These are phyloP conservation scores for Millerozyma miso DNA, from an alignment of 805 yeast genomes.

Conservation along the genomic window DNA sequence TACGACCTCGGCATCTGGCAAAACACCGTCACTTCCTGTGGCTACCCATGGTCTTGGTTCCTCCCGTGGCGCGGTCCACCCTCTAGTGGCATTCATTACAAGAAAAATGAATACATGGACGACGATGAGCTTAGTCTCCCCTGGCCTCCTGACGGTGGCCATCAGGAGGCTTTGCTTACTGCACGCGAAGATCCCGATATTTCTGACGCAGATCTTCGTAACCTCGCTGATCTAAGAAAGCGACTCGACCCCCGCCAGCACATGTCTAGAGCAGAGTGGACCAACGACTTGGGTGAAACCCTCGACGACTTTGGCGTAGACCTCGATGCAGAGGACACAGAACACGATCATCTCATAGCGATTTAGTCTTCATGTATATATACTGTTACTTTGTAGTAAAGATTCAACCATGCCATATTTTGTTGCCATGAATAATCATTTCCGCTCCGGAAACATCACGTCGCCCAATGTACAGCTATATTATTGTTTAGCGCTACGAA, in stretches of 20 bases:
- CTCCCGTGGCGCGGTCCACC: conserved; percentile 66
- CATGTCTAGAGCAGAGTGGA: conserved; percentile 52
- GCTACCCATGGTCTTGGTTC: conserved; percentile 63
- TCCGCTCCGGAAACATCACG: too few species aligned
- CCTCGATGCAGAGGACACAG: conserved; percentile 49
- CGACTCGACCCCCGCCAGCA: conserved; percentile 34
- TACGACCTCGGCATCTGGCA: conserved; percentile 64
- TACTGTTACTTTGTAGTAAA: too few species aligned
- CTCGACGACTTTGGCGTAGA: conserved; percentile 89
- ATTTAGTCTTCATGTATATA: background rate
- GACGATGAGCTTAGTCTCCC: conserved; percentile 65
- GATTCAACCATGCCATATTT: too few species aligned
- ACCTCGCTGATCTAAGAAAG: conserved; percentile 23
- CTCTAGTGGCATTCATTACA: conserved; percentile 57
- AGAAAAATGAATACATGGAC: conserved; percentile 49
- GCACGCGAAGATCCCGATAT: conserved; percentile 14
- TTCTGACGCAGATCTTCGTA: conserved; percentile 11
- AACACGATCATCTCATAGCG: conserved; percentile 9
- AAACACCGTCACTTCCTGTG: conserved; percentile 54
- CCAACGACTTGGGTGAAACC: conserved; percentile 77
- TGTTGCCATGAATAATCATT: too few species aligned
- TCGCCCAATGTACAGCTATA: too few species aligned
- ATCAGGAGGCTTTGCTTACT: conserved; percentile 23
- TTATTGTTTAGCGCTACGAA: too few species aligned
- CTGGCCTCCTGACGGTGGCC: conserved; percentile 91